Conservation (phyloP, 1,139 yeast species). For the Zygosaccharomyces sapae region DNA sequence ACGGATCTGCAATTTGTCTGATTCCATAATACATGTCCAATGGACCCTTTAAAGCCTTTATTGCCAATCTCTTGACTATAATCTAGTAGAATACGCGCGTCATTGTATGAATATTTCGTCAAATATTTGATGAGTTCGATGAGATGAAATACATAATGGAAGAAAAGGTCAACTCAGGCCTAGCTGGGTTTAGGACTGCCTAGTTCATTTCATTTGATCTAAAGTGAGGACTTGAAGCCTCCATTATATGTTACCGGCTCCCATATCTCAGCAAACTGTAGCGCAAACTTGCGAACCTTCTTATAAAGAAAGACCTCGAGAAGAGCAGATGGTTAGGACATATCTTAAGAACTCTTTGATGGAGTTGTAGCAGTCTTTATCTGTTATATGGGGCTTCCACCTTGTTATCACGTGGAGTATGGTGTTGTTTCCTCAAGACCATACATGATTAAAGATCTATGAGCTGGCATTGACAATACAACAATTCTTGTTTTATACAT, state of each 20-base stretch:
- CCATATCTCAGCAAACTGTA: not conserved
- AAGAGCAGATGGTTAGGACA: not conserved
- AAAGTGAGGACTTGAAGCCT: not conserved
- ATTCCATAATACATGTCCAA: slow-evolving; percentile 59
- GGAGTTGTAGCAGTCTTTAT: not conserved
- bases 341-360: not conserved
- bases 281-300: not conserved
- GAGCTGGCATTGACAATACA: slow-evolving; percentile 1
- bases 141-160: not conserved
- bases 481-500: not conserved
- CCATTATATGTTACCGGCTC: not conserved
- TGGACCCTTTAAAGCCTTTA: not conserved
- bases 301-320: not conserved
- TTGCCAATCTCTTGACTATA: too few relatives aligned
- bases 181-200: not conserved
- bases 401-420: slow-evolving; percentile 1
- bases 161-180: not conserved
- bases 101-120: slow-evolving; percentile 1
- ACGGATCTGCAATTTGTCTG: slow-evolving; percentile 54
- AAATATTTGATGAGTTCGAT: not conserved
- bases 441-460: not conserved
- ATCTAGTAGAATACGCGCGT: slow-evolving; percentile 2
- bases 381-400: not conserved
- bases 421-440: not conserved
- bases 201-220: not conserved